Evolutionary conservation across 768 basidiomycete genomes (phyloP).

Genomic region (Mycena polygramma): DNA sequence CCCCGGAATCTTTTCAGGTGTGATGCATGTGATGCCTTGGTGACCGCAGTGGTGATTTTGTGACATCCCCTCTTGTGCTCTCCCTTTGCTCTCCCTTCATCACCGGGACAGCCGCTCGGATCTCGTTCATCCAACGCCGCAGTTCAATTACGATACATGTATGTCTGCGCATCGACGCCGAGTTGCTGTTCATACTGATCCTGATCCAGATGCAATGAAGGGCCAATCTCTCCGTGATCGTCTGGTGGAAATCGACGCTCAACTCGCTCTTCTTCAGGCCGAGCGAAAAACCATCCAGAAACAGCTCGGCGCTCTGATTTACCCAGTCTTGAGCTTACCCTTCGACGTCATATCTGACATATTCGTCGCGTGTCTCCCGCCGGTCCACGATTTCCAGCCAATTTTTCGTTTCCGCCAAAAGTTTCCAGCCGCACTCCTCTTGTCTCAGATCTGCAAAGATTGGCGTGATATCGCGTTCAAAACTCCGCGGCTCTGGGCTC

Average conservation of each 20-base stretch:
- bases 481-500: slow-evolving; percentile 11
- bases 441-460: neutral
- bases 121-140: no score
- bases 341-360: slow-evolving; percentile 2
- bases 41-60: no score
- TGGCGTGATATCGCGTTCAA: slow-evolving; percentile 17
- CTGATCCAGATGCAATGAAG: neutral
- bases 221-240: slow-evolving; percentile 8
- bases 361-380: neutral
- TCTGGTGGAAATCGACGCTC: slow-evolving; percentile 4
- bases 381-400: neutral
- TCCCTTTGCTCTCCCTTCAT: no score
- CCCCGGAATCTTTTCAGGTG: no score
- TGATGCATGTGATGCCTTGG: no score
- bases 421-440: neutral
- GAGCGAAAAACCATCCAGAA: neutral
- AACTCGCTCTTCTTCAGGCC: slow-evolving; percentile 10
- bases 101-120: no score
- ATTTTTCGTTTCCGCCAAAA: no score
- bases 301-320: neutral
- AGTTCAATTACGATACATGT: no score
- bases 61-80: no score
- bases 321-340: slow-evolving; percentile 11
- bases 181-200: no score
- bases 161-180: no score